Base-by-base conservation (phyloP, 306 rosid genomes). In the Medicago arabica region DNA sequence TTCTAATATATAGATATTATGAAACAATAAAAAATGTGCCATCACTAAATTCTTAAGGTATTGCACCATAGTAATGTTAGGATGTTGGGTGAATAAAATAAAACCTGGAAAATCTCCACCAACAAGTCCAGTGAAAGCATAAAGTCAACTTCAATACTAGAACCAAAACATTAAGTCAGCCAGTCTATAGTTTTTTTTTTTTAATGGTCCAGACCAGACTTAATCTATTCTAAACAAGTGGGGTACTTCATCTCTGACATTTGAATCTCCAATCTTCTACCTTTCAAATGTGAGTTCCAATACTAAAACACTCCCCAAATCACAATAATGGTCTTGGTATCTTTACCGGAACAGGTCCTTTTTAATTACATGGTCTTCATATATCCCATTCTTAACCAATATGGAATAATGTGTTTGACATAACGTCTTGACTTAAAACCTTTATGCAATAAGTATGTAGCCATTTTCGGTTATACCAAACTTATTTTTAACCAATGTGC, bases 11-110 rank as follows among this genome's bases (percentile, higher is more conserved):
- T 59, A 81, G 66, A 68, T 51, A n/a, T 2, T 28, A 61, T 14
- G 47, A 61, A 67, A 74, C 46, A 18, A 15, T 28, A 49, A 21
- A 82, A 72, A 40, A 51, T 44, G 36, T 12, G 67, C 21, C 53
- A 79, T 74, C 40, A 43, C 25, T 44, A 49, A 40, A 50, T 69
- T 57, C 69, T 21, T 34, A 47, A 47, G 43, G 34, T 21, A 61
- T 61, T 61, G 11, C 36, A 60, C 49, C 54, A 21, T 78, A 47
- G 16, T 44, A 12, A 70, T 70, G 62, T 70, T 47, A 69, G 46
- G 74, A 69, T 34, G 44, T 41, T 43, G 6, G 18, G 70, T 9
- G 51, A 65, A 40, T 7, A 28, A 28, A 28, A 11, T 41, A 11
- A 65, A 65, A 60, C 18, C 66, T 25, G 41, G 38, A 31, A 13